Evolutionary conservation across 257 asterid species (phyloP), one percentile per base, ranked within the genome.

Genomic region (Cinchona pubescens): DNA sequence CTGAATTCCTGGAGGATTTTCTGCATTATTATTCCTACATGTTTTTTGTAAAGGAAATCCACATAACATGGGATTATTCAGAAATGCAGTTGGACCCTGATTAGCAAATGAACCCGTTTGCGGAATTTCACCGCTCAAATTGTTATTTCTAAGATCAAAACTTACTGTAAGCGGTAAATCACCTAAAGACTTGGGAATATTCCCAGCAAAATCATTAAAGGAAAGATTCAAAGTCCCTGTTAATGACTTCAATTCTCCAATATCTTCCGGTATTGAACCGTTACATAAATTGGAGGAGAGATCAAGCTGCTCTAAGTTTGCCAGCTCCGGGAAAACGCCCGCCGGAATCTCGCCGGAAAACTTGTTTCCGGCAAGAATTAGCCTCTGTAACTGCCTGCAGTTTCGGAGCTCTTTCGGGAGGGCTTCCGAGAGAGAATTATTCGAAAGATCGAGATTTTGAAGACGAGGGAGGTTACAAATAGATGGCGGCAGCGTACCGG

Each of bases 51-150:
- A 73, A n/a, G 99, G 99, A 74, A 94, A 94, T 63, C 99, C 98
- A 84, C 99, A 94, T n/a, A 94, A 78, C 77, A 71, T 69, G 7
- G 97, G 92, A 69, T 94, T 94, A 61, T 88, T 89, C 81, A 88
- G 56, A 81, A 94, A 94, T 42, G 99, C 98, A 0, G 96, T 90
- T 0, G 98, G 98, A 29, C 99, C 99, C 79, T 94, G 99, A 85
- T 92, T 90, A 6, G 96, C 88, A 67, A 94, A 91, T 7, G 98
- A 90, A 27, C 99, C 99, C 0, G 94, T 84, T 75, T 92, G 96
- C 0, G 99, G 99, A 78, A 94, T 90, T 84, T 91, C 96, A 21
- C 99, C 99, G 18, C 86, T 87, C 75, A 94, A 83, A 73, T 90
- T 83, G 45, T 94, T 94, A 29, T 81, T 80, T 86, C 93, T 86